Percentiles rank a stretch among this genome's conserved stretches.
phyloP scores from a whole-genome alignment of 2,329 filamentous ascomycete species.

The Aspergillus texensis region DNA sequence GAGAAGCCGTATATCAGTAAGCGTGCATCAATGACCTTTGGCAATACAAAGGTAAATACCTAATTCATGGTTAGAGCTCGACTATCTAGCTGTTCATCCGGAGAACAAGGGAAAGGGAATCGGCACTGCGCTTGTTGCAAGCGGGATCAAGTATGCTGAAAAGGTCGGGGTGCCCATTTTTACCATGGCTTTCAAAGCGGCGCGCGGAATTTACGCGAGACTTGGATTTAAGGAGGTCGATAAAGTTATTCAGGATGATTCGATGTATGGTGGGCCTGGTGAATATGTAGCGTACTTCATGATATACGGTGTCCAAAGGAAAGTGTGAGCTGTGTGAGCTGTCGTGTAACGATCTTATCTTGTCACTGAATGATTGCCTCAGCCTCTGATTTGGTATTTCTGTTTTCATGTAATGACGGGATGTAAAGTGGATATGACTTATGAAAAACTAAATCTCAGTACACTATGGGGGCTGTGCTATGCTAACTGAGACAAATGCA shows the following conservation, averaged over 20 bases:
- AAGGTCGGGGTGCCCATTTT: neutral
- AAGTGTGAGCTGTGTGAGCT: neutral
- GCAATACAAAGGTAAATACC: neutral
- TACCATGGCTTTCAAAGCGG: neutral
- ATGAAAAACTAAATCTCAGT: neutral
- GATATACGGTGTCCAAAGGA: neutral
- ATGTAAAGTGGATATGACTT: neutral
- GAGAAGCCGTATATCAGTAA: neutral
- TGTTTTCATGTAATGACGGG: neutral
- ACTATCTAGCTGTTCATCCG: neutral
- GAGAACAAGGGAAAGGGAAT: neutral
- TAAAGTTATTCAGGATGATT: neutral
- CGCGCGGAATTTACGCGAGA: neutral
- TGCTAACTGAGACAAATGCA: neutral
- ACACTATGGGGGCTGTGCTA: neutral
- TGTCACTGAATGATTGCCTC: neutral
- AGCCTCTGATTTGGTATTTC: rapidly evolving
- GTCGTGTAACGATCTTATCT: neutral
- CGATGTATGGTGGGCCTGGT: neutral
- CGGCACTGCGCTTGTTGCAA: neutral
- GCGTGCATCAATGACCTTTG: neutral
- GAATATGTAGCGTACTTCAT: slow-evolving; percentile 3
- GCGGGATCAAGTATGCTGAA: neutral
- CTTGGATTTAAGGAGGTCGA: neutral
- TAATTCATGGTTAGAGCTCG: neutral